phyloP scores from a whole-genome alignment of 805 yeast species.

The Hermanozyma aechmeae region DNA sequence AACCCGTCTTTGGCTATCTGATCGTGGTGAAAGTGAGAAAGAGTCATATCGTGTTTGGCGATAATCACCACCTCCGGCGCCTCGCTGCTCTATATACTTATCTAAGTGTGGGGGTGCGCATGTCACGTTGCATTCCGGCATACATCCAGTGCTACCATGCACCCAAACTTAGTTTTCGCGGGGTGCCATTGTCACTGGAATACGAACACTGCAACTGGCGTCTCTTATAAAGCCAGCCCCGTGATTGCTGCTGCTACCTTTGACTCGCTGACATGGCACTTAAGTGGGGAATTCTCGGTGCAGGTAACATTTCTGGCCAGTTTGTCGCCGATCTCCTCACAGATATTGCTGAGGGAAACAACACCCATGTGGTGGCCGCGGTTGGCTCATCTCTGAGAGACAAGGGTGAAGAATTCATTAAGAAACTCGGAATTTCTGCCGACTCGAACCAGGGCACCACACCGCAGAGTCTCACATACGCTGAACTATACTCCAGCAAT shows the following conservation, averaged over 20 bases:
- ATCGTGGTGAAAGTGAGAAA: constrained; percentile 22
- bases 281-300: constrained; percentile 42
- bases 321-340: constrained; percentile 31
- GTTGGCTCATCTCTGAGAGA: constrained; percentile 29
- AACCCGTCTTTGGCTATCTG: constrained; percentile 27
- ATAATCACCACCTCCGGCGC: no score
- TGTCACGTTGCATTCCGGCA: no score
- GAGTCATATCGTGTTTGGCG: constrained; percentile 1
- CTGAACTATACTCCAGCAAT: constrained; percentile 33
- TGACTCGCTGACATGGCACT: no score
- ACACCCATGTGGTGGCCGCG: constrained; percentile 25
- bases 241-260: no score
- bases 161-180: no score
- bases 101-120: no score
- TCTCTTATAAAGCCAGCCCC: no score
- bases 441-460: constrained; percentile 16
- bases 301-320: constrained; percentile 39
- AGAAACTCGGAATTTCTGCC: constrained; percentile 7
- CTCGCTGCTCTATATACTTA: no score
- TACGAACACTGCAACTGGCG: no score
- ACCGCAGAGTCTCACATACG: constrained; percentile 24
- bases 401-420: constrained; percentile 27
- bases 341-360: constrained; percentile 8
- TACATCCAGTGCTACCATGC: no score
- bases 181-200: no score